Base-by-base conservation (phyloP, 2,329 filamentous ascomycete genomes). In the Exophiala lecanii-corni region DNA sequence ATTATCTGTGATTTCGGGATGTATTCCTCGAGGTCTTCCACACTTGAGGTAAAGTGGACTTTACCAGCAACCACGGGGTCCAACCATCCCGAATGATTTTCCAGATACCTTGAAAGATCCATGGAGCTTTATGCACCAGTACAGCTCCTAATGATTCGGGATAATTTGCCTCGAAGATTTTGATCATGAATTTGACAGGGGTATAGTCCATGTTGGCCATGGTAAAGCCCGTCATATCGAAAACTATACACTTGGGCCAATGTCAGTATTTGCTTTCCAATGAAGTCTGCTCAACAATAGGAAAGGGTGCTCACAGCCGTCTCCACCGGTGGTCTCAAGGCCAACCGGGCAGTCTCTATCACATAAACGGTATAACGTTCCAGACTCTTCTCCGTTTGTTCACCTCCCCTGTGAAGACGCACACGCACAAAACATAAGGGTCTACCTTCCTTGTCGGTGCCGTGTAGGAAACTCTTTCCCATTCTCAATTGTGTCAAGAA, bases 21-120 rank as follows among this genome's bases (percentile, higher is more conserved):
- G 61, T 84, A 96, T 43, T 81, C 72, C 51, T 85, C 78, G 40
- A 98, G 72, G 40, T 96, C 91, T 41, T 84, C 76, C 42, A 81
- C 70, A 54, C 80, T 87, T 10, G 52, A 55, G 15, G 55, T 57
- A 38, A 57, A 57, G 42, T 57, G 52, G n/a, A 57, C 53, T 44
- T 57, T 57, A 13, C 48, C 50, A 17, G 55, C 55, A 1, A 57
- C 55, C 5, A 57, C 55, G 10, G 92, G 92, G 62, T 98, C 92
- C 26, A 98, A 78, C 92, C 92, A 98, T 55, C 89, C 89, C 81
- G 82, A 61, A 98, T 94, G 53, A 98, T 86, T 62, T 81, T 89
- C 92, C 91, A 97, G 52, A 97, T 86, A n/a, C 86, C 85, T 86
- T 94, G 89, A 70, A 98, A 98, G 34, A 98, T 72, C 92, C 92